A percentile compares a stretch with the other conserved stretches of the same genome.
phyloP scores from a whole-genome alignment of 1,284 basidiomycete species.

The Retiboletus flavoniger region DNA sequence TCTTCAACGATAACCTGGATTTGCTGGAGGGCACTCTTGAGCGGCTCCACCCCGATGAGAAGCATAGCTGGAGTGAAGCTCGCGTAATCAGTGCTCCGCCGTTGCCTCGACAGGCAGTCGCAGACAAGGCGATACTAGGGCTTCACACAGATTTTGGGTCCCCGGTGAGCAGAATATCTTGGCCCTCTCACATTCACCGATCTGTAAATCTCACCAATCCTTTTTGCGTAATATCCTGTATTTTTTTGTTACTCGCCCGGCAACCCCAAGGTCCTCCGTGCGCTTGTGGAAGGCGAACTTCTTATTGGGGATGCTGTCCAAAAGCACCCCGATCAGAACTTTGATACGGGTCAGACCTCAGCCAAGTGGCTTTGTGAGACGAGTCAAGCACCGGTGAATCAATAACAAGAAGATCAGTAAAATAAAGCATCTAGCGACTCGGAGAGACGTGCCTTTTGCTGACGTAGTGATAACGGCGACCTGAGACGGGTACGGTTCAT shows the following conservation, averaged over 20 bases:
- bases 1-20: conserved; percentile 58
- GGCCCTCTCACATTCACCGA: background rate
- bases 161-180: conserved; percentile 33
- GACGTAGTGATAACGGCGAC: conserved; percentile 27
- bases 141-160: conserved; percentile 61
- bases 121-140: conserved; percentile 42
- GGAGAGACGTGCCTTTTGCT: background rate
- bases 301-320: conserved; percentile 43
- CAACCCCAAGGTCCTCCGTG: conserved; percentile 46
- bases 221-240: conserved; percentile 71
- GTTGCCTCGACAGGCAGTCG: conserved; percentile 22
- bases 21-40: conserved; percentile 52
- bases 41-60: conserved; percentile 45
- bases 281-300: conserved; percentile 49
- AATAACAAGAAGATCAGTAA: conserved; percentile 41
- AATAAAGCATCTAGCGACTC: background rate
- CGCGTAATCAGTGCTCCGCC: conserved; percentile 55
- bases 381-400: conserved; percentile 46
- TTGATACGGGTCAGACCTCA: conserved; percentile 42
- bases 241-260: conserved; percentile 64
- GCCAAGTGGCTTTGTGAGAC: conserved; percentile 48
- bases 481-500: conserved; percentile 38
- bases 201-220: conserved; percentile 39
- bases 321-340: conserved; percentile 34
- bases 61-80: conserved; percentile 59